Base-by-base conservation (phyloP, 257 asterid genomes). In the Scutellaria barbata region DNA sequence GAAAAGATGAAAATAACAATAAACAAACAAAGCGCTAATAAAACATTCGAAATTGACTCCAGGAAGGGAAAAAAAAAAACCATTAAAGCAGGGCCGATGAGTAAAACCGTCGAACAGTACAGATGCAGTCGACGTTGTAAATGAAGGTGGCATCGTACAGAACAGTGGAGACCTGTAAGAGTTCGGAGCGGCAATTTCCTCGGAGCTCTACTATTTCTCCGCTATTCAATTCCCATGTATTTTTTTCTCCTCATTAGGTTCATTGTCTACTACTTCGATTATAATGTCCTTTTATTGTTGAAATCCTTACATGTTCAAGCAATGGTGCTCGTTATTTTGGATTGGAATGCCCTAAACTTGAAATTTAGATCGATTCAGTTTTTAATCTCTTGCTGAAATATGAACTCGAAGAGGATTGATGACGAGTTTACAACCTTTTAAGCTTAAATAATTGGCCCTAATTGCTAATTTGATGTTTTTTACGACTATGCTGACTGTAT, bases 121-220 rank as follows among this genome's bases (percentile, higher is more conserved):
- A 7, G 11, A 13, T 4, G 65, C 65, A 8, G 43, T n/a, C 41
- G 22, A 58, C 40, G 13, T 33, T 12, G 40, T 37, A 30, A 22
- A 47, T 8, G 20, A 55, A 17, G 0, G 0, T 2, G 22, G 16
- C 35, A 66, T 47, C 62, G 54, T 56, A 47, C 61, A 17, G 30
- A 16, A 22, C 48, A 20, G 55, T 30, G 3, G 5, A 20, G 33
- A 42, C 3, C 17, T 17, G 33, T 10, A 18, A 16, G 64, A 48
- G 70, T 50, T 77, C 66, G 66, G 65, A 46, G 66, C 68, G 72
- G 78, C 69, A 48, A 73, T 61, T 68, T 57, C 30, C 6, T 41
- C 37, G 47, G 20, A 58, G 66, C 63, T 33, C 56, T 14, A 6
- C 51, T 39, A 46, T 37, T 10, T 12, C 35, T 7, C 46, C 7